Percentiles rank a stretch among this genome's conserved stretches.
Conservation (phyloP, 2,329 filamentous ascomycete genomes). For the Diaporthe amygdali region DNA sequence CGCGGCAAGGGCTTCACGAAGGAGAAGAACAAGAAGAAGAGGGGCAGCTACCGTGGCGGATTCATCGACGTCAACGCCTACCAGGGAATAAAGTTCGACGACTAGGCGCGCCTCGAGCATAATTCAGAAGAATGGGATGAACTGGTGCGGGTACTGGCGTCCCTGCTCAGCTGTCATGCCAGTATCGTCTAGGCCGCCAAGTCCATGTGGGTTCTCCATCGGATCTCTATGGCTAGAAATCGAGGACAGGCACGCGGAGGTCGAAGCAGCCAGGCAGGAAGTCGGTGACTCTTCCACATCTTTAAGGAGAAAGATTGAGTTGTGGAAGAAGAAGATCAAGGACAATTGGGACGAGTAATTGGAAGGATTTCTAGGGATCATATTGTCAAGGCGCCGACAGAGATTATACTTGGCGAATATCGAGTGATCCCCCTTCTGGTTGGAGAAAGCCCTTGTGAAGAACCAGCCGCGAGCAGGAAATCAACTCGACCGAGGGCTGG, state of each 20-base stretch:
- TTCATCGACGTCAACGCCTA: conserved; percentile 81
- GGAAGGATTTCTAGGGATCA: no score
- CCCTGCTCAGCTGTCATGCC: background rate
- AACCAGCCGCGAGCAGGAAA: background rate
- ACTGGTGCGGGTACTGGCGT: background rate
- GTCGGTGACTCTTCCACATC: no score
- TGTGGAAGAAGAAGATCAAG: background rate
- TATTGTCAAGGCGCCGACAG: background rate
- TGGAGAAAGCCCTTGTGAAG: no score
- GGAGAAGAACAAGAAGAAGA: conserved; percentile 99
- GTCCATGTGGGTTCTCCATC: background rate
- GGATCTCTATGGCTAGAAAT: background rate
- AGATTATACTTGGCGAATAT: background rate
- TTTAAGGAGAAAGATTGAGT: background rate
- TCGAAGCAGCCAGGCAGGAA: background rate
- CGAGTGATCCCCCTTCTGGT: background rate
- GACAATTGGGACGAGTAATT: background rate
- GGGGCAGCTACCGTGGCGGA: conserved; percentile 88
- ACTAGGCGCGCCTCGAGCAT: conserved; percentile 54
- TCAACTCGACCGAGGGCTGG: background rate
- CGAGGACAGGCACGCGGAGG: background rate
- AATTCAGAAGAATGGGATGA: background rate
- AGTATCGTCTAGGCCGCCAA: background rate
- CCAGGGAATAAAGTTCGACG: conserved; percentile 94
- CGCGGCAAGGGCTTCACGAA: conserved; percentile 98